Percentiles rank a stretch among this genome's conserved stretches.
phyloP scores from a whole-genome alignment of 139 green algal species.

The Desmodesmus armatus region DNA sequence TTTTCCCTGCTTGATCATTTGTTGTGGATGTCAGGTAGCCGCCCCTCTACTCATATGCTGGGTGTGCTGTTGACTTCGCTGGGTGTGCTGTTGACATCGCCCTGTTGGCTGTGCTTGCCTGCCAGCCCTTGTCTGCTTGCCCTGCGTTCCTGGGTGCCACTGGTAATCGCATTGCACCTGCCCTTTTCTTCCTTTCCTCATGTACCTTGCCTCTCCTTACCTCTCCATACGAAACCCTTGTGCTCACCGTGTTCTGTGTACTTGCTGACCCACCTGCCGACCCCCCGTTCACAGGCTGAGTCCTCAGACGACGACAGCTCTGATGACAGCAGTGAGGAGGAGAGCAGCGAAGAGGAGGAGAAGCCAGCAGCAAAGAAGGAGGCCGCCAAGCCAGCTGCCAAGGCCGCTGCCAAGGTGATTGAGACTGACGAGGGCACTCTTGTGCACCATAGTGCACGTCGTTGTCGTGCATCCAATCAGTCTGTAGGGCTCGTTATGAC shows the following conservation, averaged over 20 bases:
- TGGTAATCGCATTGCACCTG: not conserved
- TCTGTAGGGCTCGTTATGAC: not conserved
- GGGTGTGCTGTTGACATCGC: too few relatives aligned
- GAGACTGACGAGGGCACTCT: too few relatives aligned
- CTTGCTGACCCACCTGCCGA: not conserved
- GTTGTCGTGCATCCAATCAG: not conserved
- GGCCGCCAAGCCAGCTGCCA: slow-evolving; percentile 7
- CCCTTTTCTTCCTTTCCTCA: too few relatives aligned
- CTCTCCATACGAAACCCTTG: not conserved
- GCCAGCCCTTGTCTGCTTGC: not conserved
- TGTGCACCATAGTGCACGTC: not conserved
- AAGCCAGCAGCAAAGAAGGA: slow-evolving; percentile 19
- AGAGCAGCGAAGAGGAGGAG: slow-evolving; percentile 24
- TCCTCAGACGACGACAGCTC: too few relatives aligned
- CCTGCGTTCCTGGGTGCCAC: not conserved
- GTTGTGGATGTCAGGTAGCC: too few relatives aligned
- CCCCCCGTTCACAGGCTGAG: not conserved
- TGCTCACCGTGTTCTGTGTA: not conserved
- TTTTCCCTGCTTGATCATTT: too few relatives aligned
- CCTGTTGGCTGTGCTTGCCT: too few relatives aligned
- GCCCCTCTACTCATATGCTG: too few relatives aligned
- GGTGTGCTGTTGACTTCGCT: too few relatives aligned
- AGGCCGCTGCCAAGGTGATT: not conserved
- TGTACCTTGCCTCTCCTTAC: too few relatives aligned
- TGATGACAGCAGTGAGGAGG: slow-evolving; percentile 5